phyloP scores from a whole-genome alignment of 2,329 filamentous ascomycete genomes.

The Neofusicoccum cordaticola region DNA sequence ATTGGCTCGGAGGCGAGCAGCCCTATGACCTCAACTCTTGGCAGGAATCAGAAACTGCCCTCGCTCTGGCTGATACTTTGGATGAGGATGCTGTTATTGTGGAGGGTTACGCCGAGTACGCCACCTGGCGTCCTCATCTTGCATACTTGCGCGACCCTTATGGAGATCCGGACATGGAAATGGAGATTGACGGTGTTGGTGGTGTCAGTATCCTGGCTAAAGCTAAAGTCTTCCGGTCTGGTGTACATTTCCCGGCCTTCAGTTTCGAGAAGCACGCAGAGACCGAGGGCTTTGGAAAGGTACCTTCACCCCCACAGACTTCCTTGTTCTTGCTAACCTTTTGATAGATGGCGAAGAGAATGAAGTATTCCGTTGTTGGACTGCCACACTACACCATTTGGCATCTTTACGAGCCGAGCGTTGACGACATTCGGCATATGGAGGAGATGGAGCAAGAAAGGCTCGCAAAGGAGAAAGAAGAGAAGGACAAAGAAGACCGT shows the following conservation, averaged over 20 bases:
- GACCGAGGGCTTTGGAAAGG: conserved; percentile 98
- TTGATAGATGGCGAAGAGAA: conserved; percentile 86
- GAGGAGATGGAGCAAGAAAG: conserved; percentile 95
- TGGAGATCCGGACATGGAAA: conserved; percentile 97
- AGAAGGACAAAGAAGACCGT: conserved; percentile 68
- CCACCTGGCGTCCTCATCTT: conserved; percentile 94
- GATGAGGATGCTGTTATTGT: conserved; percentile 99
- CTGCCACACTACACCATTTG: conserved; percentile 98
- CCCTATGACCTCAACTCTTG: conserved; percentile 98
- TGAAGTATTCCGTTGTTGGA: conserved; percentile 93
- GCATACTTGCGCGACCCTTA: conserved; percentile 96
- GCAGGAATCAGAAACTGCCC: conserved; percentile 97
- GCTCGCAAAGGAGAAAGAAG: conserved; percentile 74
- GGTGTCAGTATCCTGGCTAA: conserved; percentile 97
- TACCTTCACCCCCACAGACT: conserved; percentile 39
- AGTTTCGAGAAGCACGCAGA: conserved; percentile 98
- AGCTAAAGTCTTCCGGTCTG: conserved; percentile 88
- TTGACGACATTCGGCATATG: conserved; percentile 97
- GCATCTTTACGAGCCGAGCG: conserved; percentile 99
- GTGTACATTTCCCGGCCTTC: conserved; percentile 96
- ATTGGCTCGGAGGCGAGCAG: conserved; percentile 98
- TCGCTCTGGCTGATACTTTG: conserved; percentile 87
- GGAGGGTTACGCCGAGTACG: conserved; percentile 97
- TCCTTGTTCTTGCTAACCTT: conserved; percentile 25
- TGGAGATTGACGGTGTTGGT: conserved; percentile 97